Conservation (phyloP, 331 rosid species). For the Stylosanthes scabra region DNA sequence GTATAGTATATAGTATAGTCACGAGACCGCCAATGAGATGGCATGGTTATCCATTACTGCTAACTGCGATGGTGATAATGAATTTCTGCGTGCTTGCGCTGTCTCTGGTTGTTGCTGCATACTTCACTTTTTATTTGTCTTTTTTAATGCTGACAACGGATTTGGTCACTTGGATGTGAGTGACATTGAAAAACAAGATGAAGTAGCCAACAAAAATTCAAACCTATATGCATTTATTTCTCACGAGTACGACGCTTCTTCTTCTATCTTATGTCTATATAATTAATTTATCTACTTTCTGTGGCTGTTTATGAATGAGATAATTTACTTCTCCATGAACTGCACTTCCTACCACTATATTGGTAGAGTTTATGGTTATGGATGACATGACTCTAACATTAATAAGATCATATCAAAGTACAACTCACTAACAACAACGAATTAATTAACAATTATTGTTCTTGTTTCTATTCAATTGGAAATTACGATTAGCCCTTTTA, state of each 20-base stretch:
- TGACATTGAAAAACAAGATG: background rate
- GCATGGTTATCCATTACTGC: constrained; percentile 48
- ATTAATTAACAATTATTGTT: background rate
- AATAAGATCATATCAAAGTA: background rate
- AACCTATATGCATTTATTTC: constrained; percentile 31
- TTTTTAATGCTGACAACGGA: constrained; percentile 37
- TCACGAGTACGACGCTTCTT: constrained; percentile 36
- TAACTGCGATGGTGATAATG: constrained; percentile 21
- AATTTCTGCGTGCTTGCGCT: constrained; percentile 35
- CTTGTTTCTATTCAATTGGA: background rate
- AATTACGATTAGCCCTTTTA: background rate
- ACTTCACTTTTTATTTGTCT: constrained; percentile 36
- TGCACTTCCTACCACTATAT: background rate
- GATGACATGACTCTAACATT: constrained; percentile 37
- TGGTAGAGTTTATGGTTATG: background rate
- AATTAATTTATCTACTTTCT: constrained; percentile 20
- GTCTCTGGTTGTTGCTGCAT: constrained; percentile 21
- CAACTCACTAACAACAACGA: background rate
- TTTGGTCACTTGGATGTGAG: constrained; percentile 43
- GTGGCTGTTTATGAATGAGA: constrained; percentile 31
- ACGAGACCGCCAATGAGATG: constrained; percentile 35
- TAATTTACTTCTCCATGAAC: constrained; percentile 30
- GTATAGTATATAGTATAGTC: constrained; percentile 13
- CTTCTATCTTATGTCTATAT: background rate
- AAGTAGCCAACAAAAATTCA: background rate